A percentile compares a stretch with the other conserved stretches of the same genome.
phyloP scores from a whole-genome alignment of 2,329 filamentous ascomycete species.

The Aureobasidium sp. region DNA sequence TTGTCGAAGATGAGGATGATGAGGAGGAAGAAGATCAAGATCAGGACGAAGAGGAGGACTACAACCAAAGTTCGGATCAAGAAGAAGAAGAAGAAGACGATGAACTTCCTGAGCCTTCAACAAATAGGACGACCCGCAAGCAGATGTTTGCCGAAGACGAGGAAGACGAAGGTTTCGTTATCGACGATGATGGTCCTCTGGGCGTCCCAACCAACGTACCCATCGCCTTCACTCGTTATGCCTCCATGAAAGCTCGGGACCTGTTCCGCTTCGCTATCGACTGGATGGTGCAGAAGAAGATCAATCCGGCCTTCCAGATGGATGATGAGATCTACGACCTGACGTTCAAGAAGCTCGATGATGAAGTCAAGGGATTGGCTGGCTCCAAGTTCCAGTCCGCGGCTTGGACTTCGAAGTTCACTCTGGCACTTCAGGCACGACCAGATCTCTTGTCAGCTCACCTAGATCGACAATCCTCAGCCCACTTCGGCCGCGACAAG shows the following conservation, averaged over 20 bases:
- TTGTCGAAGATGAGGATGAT: constrained; percentile 11
- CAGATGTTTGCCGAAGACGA: constrained; percentile 42
- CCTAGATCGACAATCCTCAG: constrained; percentile 32
- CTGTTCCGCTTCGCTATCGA: constrained; percentile 67
- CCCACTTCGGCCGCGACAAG: constrained; percentile 31
- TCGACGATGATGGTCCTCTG: constrained; percentile 45
- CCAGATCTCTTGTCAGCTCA: constrained; percentile 49
- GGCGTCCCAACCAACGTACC: constrained; percentile 43
- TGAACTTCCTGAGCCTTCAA: background rate
- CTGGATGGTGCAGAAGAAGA: constrained; percentile 72
- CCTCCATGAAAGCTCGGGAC: constrained; percentile 58
- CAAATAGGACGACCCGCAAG: constrained; percentile 17
- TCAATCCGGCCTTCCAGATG: constrained; percentile 61
- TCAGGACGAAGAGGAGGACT: constrained; percentile 20
- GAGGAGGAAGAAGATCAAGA: constrained; percentile 20
- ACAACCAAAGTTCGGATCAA: constrained; percentile 19
- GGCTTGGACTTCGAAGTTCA: constrained; percentile 60
- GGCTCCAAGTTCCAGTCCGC: constrained; percentile 64
- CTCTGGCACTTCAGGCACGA: constrained; percentile 54
- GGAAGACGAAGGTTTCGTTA: constrained; percentile 57
- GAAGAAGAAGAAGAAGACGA: constrained; percentile 23
- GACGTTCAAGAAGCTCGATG: constrained; percentile 62
- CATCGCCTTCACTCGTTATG: constrained; percentile 58
- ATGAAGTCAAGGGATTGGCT: constrained; percentile 59
- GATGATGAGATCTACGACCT: constrained; percentile 56